Percentiles rank a stretch among this genome's conserved stretches.
phyloP scores from a whole-genome alignment of 2,329 filamentous ascomycete species.

The Aureobasidium lini region DNA sequence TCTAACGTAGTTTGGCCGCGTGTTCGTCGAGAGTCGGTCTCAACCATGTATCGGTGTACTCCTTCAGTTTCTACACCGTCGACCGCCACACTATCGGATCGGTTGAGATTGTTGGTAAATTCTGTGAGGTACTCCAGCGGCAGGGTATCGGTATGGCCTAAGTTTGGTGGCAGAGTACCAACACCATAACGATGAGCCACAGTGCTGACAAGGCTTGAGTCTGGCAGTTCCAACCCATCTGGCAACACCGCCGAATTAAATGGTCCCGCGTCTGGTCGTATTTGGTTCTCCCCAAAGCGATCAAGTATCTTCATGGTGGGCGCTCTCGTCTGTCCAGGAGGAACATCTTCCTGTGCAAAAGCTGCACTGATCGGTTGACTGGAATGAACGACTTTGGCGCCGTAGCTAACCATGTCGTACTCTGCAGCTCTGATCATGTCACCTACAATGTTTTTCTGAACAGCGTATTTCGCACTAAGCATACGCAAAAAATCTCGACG shows the following conservation, averaged over 20 bases:
- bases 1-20: neutral
- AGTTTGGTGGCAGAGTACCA: conserved; percentile 31
- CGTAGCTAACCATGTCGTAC: conserved; percentile 44
- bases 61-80: neutral
- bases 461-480: conserved; percentile 84
- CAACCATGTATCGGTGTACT: neutral
- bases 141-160: neutral
- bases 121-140: neutral
- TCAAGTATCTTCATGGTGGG: conserved; percentile 28
- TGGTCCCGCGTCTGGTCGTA: conserved; percentile 1
- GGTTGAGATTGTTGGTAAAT: neutral
- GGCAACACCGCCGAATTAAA: conserved; percentile 11
- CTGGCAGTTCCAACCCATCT: conserved; percentile 2
- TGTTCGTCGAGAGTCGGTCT: neutral
- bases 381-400: conserved; percentile 33
- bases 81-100: neutral
- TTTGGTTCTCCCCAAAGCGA: conserved; percentile 25
- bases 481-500: conserved; percentile 84
- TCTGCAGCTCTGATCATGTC: conserved; percentile 72
- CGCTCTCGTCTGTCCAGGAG: conserved; percentile 21
- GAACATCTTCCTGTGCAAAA: conserved; percentile 34
- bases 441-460: conserved; percentile 81
- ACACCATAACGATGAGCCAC: neutral
- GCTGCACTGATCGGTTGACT: conserved; percentile 40
- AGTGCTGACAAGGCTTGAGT: neutral